These are phyloP conservation scores for Aspergillus ellipticus DNA, from an alignment of 495 filamentous ascomycete species.

Conservation along the genomic window DNA sequence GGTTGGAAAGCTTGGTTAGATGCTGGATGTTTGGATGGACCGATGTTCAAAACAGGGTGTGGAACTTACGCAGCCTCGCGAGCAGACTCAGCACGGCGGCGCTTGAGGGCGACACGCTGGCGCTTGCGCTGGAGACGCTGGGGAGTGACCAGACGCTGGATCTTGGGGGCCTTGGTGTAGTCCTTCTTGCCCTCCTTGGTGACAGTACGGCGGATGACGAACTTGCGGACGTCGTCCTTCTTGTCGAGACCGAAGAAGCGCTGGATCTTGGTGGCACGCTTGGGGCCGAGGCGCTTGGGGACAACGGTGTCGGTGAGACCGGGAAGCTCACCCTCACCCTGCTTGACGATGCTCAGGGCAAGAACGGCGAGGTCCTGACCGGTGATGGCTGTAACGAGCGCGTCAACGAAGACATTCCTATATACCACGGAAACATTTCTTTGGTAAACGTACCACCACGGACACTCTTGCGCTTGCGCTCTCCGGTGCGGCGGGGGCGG, in stretches of 20 bases:
- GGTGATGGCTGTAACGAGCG: slow-evolving; percentile 62
- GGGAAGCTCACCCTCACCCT: slow-evolving; percentile 88
- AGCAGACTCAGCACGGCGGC: slow-evolving; percentile 85
- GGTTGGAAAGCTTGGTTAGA: slow-evolving; percentile 25
- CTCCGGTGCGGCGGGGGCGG: slow-evolving; percentile 92
- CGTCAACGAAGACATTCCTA: slow-evolving; percentile 10
- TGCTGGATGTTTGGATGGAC: slow-evolving; percentile 6
- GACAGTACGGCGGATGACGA: slow-evolving; percentile 98
- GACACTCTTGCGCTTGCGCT: slow-evolving; percentile 98
- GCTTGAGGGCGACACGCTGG: slow-evolving; percentile 94
- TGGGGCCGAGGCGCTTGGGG: slow-evolving; percentile 97
- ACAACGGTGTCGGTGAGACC: slow-evolving; percentile 94
- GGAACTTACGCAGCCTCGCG: slow-evolving; percentile 94
- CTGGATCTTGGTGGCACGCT: slow-evolving; percentile 99
- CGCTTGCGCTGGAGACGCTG: slow-evolving; percentile 99
- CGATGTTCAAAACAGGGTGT: neutral
- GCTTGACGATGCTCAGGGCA: slow-evolving; percentile 92
- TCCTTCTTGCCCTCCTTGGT: slow-evolving; percentile 94
- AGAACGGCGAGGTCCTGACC: slow-evolving; percentile 90
- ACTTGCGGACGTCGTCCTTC: slow-evolving; percentile 99
- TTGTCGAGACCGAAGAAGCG: slow-evolving; percentile 98
- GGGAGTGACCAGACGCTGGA: slow-evolving; percentile 98
- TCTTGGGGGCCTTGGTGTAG: slow-evolving; percentile 99
- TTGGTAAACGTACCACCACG: slow-evolving; percentile 63
- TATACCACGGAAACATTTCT: neutral